Conservation (phyloP, 495 filamentous ascomycete genomes). For the Hyaloscypha finlandica region DNA sequence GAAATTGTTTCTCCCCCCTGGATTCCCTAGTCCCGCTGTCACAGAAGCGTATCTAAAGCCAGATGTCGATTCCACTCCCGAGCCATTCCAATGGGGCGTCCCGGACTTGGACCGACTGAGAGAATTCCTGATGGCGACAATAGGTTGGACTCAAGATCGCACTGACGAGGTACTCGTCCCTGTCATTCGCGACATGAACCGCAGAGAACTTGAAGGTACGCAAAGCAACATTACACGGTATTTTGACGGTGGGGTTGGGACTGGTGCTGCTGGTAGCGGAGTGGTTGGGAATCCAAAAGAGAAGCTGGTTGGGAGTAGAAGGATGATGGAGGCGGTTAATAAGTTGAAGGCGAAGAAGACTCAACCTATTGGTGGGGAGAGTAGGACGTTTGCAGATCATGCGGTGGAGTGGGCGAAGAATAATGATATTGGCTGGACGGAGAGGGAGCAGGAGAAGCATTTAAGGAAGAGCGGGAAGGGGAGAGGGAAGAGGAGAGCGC, state of each 20-base stretch:
- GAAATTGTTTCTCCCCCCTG: constrained; percentile 80
- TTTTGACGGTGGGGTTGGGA: constrained; percentile 64
- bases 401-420: constrained; percentile 31
- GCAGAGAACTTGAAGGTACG: constrained; percentile 80
- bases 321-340: constrained; percentile 81
- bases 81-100: constrained; percentile 89
- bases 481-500: constrained; percentile 18
- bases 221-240: constrained; percentile 95
- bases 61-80: constrained; percentile 76
- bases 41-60: constrained; percentile 82
- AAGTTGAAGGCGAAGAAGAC: constrained; percentile 53
- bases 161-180: constrained; percentile 95
- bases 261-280: constrained; percentile 49
- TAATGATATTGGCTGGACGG: constrained; percentile 24
- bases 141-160: constrained; percentile 87
- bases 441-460: constrained; percentile 27
- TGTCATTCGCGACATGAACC: constrained; percentile 93
- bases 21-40: constrained; percentile 75
- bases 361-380: not conserved
- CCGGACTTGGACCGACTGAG: constrained; percentile 87
- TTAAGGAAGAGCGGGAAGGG: constrained; percentile 25
- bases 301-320: constrained; percentile 62
- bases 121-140: constrained; percentile 86
- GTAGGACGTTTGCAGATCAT: constrained; percentile 32
- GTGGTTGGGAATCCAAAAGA: constrained; percentile 21